Base-by-base conservation (phyloP, 345 rosid species). In the Lumnitzera racemosa region DNA sequence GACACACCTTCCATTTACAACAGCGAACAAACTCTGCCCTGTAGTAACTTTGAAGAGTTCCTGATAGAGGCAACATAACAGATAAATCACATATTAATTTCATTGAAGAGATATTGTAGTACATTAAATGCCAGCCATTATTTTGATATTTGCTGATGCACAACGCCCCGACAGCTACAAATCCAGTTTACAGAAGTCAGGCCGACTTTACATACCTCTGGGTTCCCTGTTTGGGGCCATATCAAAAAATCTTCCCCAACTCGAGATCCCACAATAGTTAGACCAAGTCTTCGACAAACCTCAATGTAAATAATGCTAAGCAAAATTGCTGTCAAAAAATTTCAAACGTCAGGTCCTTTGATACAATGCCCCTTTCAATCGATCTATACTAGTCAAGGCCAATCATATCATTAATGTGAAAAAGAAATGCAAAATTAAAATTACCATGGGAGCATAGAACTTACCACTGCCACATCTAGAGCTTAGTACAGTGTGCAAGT, bases 181-280 rank as follows among this genome's bases (percentile, higher is more conserved):
- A 36, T 7, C 7, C 9, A 10, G 41, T 3, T 47, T 15, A 69
- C 36, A 31, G 61, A 47, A 10, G 48, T 47, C 36, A 17, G 53
- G 43, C 5, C 43, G 51, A 67, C 56, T 61, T 57, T 23, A 76
- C 70, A 52, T 70, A 85, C 91, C 87, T 87, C 97, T 14, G 81
- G 96, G 69, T 88, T 79, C 68, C 70, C 90, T n/a, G 73, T 72
- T 66, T 83, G 81, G 81, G 96, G 97, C 97, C 97, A 90, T 72
- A 90, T 88, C 78, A 90, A 68, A 82, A 90, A 88, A 63, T 90
- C 96, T 76, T 83, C 97, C 83, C 97, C 96, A 46, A 90, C 97
- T 51, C 83, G 84, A 81, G 97, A 88, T 82, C 97, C 97, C 74
- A 90, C 86, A 57, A 90, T 82, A 60, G 82, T 77, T 70, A 90